Conservation (phyloP, 2,329 filamentous ascomycete genomes). For the Diaporthe ilicicola region DNA sequence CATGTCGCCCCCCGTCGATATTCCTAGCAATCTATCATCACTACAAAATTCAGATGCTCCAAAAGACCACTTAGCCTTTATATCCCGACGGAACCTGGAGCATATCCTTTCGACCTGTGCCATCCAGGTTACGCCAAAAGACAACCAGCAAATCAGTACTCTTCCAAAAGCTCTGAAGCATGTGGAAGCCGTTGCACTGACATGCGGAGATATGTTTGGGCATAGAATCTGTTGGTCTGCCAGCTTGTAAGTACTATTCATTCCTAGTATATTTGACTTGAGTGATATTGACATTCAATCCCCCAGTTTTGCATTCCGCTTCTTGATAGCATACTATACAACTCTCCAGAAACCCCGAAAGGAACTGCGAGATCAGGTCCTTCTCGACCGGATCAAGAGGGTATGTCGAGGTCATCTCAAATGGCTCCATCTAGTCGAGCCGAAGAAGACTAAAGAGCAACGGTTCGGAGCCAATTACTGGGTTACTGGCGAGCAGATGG, state of each 20-base stretch:
- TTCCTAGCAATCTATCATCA: neutral
- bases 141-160: accelerated
- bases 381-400: neutral
- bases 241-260: slow-evolving; percentile 33
- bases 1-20: neutral
- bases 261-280: too few relatives aligned
- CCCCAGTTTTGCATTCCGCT: slow-evolving; percentile 1
- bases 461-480: neutral
- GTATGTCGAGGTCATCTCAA: neutral
- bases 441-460: accelerated
- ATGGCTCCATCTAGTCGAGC: neutral
- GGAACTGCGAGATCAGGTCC: neutral
- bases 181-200: neutral
- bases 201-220: slow-evolving; percentile 32
- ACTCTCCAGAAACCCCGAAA: neutral
- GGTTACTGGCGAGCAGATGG: neutral
- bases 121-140: neutral
- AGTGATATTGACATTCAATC: neutral
- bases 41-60: neutral
- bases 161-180: neutral
- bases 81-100: neutral
- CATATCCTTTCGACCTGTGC: neutral
- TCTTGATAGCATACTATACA: neutral
- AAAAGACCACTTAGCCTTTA: neutral
- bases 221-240: slow-evolving; percentile 30